phyloP scores from a whole-genome alignment of 2,329 filamentous ascomycete species.

The Tricladium varicosporioides region DNA sequence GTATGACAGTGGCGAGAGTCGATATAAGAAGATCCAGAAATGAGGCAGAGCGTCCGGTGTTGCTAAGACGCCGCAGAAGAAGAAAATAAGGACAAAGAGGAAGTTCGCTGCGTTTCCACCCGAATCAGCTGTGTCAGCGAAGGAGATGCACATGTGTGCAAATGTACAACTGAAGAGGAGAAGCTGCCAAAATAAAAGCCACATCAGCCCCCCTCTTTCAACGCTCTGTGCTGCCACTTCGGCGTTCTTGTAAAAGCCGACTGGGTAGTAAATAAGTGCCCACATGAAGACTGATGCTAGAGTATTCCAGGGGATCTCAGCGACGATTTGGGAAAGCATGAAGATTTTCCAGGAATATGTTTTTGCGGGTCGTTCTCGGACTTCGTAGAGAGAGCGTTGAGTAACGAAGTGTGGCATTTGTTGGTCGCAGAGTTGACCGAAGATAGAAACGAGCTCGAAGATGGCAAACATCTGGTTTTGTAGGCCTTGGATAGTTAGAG shows the following conservation, averaged over 20 bases:
- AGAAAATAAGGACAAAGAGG: constrained; percentile 67
- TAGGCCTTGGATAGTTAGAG: constrained; percentile 56
- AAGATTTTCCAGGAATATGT: constrained; percentile 70
- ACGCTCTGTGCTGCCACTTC: constrained; percentile 54
- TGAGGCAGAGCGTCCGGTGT: constrained; percentile 57
- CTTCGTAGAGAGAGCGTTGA: constrained; percentile 54
- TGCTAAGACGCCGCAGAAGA: constrained; percentile 70
- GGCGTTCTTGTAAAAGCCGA: constrained; percentile 72
- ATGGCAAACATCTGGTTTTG: constrained; percentile 70
- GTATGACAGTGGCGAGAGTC: constrained; percentile 78
- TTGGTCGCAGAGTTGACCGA: constrained; percentile 71
- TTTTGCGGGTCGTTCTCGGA: constrained; percentile 70
- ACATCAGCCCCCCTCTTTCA: constrained; percentile 74
- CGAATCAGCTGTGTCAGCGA: constrained; percentile 74
- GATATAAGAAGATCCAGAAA: constrained; percentile 84
- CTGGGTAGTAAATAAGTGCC: constrained; percentile 80
- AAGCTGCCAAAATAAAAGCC: constrained; percentile 72
- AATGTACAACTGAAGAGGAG: constrained; percentile 79
- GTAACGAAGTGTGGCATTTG: constrained; percentile 67
- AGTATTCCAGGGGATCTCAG: constrained; percentile 77
- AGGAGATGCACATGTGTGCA: constrained; percentile 67
- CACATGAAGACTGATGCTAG: constrained; percentile 72
- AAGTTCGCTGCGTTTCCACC: constrained; percentile 74
- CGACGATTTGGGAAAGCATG: constrained; percentile 68
- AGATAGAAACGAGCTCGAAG: constrained; percentile 69